Evolutionary conservation across 225 moss, liverwort and hornwort species (phyloP), one percentile per base, ranked within the genome.

Genomic region (Pleurozium schreberi): DNA sequence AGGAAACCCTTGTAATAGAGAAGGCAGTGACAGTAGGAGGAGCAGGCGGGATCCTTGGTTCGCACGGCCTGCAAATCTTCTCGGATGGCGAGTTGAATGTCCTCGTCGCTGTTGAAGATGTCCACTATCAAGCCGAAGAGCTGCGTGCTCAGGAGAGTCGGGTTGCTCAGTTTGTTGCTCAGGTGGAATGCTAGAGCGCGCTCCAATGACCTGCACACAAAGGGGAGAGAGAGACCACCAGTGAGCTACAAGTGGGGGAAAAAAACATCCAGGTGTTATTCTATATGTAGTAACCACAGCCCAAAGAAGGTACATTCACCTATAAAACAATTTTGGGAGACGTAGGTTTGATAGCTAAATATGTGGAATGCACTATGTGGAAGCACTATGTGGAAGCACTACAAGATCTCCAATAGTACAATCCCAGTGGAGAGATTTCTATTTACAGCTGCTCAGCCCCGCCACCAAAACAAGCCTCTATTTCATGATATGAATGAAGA

Each of bases 151-250:
- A 94, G 87, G 15, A 94, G 90, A 38, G 94, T 94, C 14, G 92
- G 90, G 80, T 94, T 94, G 66, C 92, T 90, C 68, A 94, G 64
- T 26, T 94, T 94, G 91, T 94, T 94, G 89, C 94, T 94, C 17
- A 94, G 85, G 63, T 94, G 92, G 65, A 91, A 94, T 4, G 92
- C 92, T 14, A 94, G 86, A 49, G 94, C 92, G 20, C 92, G 91
- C 89, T 94, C 92, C 87, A 94, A 76, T 3, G 94, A 92, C 74
- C 91, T 94, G 85, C 87, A 74, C 40, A 33, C n/a, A n/a, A n/a
- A 42, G 47, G 28, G 10, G 52, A 18, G 55, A n/a, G 55, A 55
- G 55, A 19, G 14, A 79, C n/a, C n/a, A 88, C 9, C 77, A 33
- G n/a, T 81, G n/a, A 88, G 74, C 38, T 27, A 60, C 82, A 70